Percentiles rank a stretch among this genome's conserved stretches.
Conservation (phyloP, 2,329 filamentous ascomycete genomes). For the Lojkania enalia region DNA sequence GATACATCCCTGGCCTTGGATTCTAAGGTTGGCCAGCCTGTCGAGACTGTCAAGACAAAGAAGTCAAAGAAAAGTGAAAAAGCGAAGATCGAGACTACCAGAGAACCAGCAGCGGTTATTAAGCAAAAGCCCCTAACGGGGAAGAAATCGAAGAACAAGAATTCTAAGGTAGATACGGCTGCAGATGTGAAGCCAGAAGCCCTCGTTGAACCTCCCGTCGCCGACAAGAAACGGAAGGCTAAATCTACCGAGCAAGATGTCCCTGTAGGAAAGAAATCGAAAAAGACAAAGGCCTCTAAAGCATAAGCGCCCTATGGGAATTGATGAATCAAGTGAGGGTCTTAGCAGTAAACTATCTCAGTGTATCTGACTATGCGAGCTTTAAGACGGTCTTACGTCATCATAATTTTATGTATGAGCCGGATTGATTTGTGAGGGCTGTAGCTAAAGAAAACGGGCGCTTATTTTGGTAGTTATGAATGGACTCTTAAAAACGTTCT, state of each 20-base stretch:
- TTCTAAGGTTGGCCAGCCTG: constrained; percentile 12
- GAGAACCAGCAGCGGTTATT: constrained; percentile 17
- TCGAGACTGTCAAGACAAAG: constrained; percentile 40
- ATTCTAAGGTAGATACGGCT: constrained; percentile 23
- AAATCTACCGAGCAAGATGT: constrained; percentile 23
- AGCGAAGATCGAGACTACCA: constrained; percentile 23
- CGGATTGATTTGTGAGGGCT: too few species aligned
- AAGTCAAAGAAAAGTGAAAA: constrained; percentile 34
- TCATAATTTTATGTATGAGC: too few species aligned
- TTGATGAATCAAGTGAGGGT: too few species aligned
- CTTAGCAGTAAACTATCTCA: too few species aligned
- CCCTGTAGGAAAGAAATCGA: constrained; percentile 30
- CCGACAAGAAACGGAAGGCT: constrained; percentile 23
- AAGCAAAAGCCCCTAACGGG: constrained; percentile 15
- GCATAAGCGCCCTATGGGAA: neutral
- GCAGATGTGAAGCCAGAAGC: neutral
- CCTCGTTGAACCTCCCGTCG: constrained; percentile 4
- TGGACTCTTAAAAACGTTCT: too few species aligned
- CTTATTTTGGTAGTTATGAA: too few species aligned
- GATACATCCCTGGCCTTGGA: constrained; percentile 16
- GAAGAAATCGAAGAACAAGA: constrained; percentile 16
- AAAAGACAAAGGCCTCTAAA: constrained; percentile 26
- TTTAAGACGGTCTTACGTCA: too few species aligned
- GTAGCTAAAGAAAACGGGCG: too few species aligned
- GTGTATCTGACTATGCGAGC: too few species aligned